Base-by-base conservation (phyloP, 225 moss, liverwort and hornwort genomes). In the Lunularia cruciata region DNA sequence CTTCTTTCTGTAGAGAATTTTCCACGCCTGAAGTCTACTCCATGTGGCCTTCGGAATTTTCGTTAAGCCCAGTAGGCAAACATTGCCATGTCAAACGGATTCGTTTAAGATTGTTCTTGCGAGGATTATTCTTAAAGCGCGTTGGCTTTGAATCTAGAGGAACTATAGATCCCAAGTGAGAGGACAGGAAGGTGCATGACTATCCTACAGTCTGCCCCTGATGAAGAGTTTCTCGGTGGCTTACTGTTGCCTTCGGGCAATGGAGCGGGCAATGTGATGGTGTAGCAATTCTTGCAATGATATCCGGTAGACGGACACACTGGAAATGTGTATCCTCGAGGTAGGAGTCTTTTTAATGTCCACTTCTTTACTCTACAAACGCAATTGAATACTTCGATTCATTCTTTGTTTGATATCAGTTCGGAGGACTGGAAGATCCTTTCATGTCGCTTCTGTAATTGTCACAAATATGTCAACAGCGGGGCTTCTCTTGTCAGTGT, bases 241-340 rank as follows among this genome's bases (percentile, higher is more conserved):
- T 49, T 20, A 42, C 51, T 18, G 34, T 60, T 51, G 49, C 58
- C 40, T 19, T 31, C 49, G 46, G 58, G 71, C 34, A 60, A 60
- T 46, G 35, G 58, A n/a, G 11, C 28, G 59, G 32, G 71, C 19
- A 47, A 37, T 46, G 36, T 31, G 57, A 35, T 62, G 70, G 58
- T 47, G 59, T 71, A 71, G 71, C 57, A 22, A 49, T 31, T 42
- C 18, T 57, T 52, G 52, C 18, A 26, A 72, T 40, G 31, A 43
- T 59, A 51, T 67, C 16, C 52, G 19, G 59, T 60, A 77, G 54
- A 22, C 43, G 48, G 40, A 71, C 71, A 72, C 49, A 57, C 43
- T 52, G 66, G 71, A 56, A 65, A 70, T 65, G 70, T 57, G 63
- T 47, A 70, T 71, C 58, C 48, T 71, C 71, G 57, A 65, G 70